These are phyloP conservation scores for Aphanomyces cochlioides DNA, from an alignment of 352 stramenopile genomes.

Conservation along the genomic window DNA sequence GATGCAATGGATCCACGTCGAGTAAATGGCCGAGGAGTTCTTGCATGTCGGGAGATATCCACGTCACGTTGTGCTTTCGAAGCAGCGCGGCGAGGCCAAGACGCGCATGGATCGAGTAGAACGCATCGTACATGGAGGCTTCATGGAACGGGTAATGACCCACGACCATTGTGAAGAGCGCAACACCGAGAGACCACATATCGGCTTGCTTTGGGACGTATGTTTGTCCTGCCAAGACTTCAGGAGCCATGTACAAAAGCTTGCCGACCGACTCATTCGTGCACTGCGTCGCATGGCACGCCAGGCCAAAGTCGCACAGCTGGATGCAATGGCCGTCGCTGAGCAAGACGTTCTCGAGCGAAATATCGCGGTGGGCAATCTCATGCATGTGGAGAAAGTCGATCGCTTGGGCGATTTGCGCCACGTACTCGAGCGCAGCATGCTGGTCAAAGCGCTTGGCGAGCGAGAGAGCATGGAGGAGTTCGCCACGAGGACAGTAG, in stretches of 20 bases:
- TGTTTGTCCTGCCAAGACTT: conserved; percentile 41
- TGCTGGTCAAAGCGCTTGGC: conserved; percentile 35
- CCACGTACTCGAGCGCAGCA: conserved; percentile 52
- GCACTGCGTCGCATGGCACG: conserved; percentile 39
- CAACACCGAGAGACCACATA: conserved; percentile 78
- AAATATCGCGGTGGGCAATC: conserved; percentile 78
- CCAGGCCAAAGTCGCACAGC: conserved; percentile 78
- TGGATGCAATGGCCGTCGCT: conserved; percentile 57
- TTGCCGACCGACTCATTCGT: conserved; percentile 60
- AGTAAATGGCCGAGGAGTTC: conserved; percentile 71
- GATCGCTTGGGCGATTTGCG: conserved; percentile 52
- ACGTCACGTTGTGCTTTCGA: conserved; percentile 63
- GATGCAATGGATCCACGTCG: conserved; percentile 43
- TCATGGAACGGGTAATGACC: conserved; percentile 51
- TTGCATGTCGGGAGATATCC: conserved; percentile 54
- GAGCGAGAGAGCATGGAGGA: conserved; percentile 57
- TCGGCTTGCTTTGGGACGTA: conserved; percentile 64
- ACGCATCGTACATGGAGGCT: conserved; percentile 63
- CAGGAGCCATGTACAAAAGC: conserved; percentile 73
- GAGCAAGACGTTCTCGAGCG: conserved; percentile 78
- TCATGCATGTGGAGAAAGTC: conserved; percentile 64
- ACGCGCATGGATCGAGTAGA: conserved; percentile 1
- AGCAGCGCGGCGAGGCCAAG: conserved; percentile 70
- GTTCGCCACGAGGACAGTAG: conserved; percentile 61
- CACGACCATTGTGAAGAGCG: conserved; percentile 70